Conservation (phyloP, 148 eudicot species). For the Polygonum aviculare region DNA sequence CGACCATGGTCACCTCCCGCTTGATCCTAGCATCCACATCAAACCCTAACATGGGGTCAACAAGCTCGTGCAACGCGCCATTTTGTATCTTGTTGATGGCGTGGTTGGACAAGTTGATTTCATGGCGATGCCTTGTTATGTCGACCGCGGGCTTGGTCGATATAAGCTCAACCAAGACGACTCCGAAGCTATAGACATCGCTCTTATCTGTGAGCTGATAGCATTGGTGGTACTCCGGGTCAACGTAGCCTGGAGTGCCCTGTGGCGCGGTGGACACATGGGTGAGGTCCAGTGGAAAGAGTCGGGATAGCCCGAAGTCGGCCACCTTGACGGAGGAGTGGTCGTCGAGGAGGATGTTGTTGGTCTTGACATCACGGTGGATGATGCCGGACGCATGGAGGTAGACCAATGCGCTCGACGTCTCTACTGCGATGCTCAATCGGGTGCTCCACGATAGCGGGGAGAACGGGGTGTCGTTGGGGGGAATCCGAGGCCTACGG, state of each 20-base stretch:
- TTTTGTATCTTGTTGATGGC: conserved; percentile 23
- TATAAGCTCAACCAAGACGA: conserved; percentile 32
- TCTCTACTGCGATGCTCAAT: conserved; percentile 48
- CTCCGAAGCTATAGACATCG: conserved; percentile 45
- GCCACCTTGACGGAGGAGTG: conserved; percentile 35
- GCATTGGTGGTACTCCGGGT: conserved; percentile 36
- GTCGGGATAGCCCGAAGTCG: conserved; percentile 38
- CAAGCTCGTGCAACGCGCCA: conserved; percentile 19
- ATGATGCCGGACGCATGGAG: conserved; percentile 52
- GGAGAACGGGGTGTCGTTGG: conserved; percentile 12
- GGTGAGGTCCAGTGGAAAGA: conserved; percentile 25
- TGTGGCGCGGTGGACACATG: conserved; percentile 47
- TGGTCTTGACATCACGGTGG: conserved; percentile 63
- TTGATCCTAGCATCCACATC: conserved; percentile 14
- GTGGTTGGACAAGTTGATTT: conserved; percentile 30
- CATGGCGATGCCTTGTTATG: conserved; percentile 23
- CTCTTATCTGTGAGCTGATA: conserved; percentile 36
- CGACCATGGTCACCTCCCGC: conserved; percentile 19
- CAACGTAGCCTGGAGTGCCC: conserved; percentile 44
- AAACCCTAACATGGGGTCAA: conserved; percentile 27
- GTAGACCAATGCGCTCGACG: conserved; percentile 46
- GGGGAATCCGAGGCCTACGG: background rate
- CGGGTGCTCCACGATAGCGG: conserved; percentile 35
- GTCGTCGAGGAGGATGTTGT: conserved; percentile 45
- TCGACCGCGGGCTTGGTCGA: conserved; percentile 37